Conservation (phyloP, 331 rosid species). For the Malus hybrid region DNA sequence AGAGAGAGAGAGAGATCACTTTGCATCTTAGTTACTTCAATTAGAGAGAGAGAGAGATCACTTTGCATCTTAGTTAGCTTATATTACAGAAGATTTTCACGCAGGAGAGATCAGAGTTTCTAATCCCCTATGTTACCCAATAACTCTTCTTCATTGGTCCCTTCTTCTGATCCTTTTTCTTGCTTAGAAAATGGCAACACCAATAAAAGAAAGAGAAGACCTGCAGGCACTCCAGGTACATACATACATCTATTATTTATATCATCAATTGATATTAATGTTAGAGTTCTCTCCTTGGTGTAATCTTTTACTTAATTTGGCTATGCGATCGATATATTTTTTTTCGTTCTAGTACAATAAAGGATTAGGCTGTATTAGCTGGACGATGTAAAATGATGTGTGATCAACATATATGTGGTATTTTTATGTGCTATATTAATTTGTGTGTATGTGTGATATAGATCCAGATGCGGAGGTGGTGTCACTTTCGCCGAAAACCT, state of each 20-base stretch:
- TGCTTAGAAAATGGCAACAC: conserved; percentile 48
- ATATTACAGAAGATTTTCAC: background rate
- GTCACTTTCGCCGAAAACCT: conserved; percentile 88
- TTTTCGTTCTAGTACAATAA: background rate
- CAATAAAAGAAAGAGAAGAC: conserved; percentile 86
- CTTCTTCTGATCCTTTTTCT: conserved; percentile 70
- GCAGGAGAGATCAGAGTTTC: background rate
- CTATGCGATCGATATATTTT: background rate
- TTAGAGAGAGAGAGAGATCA: background rate
- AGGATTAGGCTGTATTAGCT: background rate
- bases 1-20: background rate
- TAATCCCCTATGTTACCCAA: conserved; percentile 50
- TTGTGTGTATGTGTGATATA: background rate
- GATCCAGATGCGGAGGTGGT: conserved; percentile 99
- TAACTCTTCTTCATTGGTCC: conserved; percentile 50
- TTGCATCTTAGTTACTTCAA: too few species aligned
- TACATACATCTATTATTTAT: background rate
- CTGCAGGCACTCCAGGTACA: conserved; percentile 97
- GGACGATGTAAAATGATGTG: background rate
- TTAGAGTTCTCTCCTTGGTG: background rate
- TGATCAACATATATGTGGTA: background rate
- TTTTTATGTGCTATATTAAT: background rate
- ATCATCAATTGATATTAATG: background rate
- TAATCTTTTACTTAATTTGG: background rate
- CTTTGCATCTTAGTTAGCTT: background rate